A percentile compares a stretch with the other conserved stretches of the same genome.
Conservation (phyloP, 179 eudicot species). For the Patellifolia procumbens region DNA sequence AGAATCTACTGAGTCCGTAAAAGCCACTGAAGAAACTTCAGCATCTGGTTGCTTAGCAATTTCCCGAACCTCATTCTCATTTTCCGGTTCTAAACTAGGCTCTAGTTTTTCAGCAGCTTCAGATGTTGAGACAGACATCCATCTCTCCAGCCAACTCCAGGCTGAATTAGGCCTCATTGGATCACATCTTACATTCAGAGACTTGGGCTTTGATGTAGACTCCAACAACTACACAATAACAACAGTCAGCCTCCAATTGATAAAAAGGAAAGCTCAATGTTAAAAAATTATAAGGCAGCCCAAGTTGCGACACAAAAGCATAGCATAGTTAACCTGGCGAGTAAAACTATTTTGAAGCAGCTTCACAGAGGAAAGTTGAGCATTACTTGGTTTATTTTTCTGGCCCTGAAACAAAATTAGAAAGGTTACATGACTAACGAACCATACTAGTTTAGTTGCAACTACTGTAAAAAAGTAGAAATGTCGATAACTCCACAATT, state of each 20-base stretch:
- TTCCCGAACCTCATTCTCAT: slow-evolving; percentile 26
- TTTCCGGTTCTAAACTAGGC: slow-evolving; percentile 31
- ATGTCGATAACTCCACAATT: background rate
- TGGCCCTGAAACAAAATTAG: slow-evolving; percentile 46
- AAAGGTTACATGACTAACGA: slow-evolving; percentile 4
- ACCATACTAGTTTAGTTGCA: background rate
- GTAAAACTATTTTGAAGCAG: slow-evolving; percentile 66
- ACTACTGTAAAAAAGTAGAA: background rate
- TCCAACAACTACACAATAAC: slow-evolving; percentile 59
- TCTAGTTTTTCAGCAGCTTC: slow-evolving; percentile 34
- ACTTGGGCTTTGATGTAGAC: slow-evolving; percentile 63
- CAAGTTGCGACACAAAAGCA: slow-evolving; percentile 11
- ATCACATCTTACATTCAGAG: slow-evolving; percentile 68
- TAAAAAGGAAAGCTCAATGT: background rate
- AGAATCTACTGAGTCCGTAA: slow-evolving; percentile 33
- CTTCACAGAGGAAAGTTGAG: slow-evolving; percentile 53
- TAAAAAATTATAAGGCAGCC: background rate
- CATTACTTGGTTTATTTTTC: slow-evolving; percentile 35
- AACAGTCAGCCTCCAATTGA: slow-evolving; percentile 13
- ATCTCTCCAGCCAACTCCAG: slow-evolving; percentile 92
- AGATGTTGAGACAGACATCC: slow-evolving; percentile 71
- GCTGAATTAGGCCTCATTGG: slow-evolving; percentile 65
- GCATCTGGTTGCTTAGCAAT: slow-evolving; percentile 32
- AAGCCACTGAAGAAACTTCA: slow-evolving; percentile 30
- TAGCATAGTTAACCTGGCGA: slow-evolving; percentile 56